A percentile compares a stretch with the other conserved stretches of the same genome.
Evolutionary conservation across 345 rosid species (phyloP).

Genomic region (Hibiscus tridactylites): DNA sequence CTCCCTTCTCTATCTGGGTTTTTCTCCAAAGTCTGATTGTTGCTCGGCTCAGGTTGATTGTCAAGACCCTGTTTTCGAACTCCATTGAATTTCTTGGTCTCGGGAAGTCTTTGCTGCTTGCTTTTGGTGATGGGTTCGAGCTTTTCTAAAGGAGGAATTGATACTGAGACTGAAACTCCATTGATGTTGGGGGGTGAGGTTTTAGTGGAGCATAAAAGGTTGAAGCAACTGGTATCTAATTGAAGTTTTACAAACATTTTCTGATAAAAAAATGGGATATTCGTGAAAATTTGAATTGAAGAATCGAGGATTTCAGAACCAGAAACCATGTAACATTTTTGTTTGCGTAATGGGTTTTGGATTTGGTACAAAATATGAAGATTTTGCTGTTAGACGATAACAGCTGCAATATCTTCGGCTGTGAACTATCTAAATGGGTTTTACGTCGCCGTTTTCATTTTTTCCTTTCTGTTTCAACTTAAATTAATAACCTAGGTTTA

Average conservation of each 20-base stretch:
- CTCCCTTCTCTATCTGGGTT: slow-evolving; percentile 21
- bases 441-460: no score
- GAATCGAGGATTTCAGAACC: not conserved
- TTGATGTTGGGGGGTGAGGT: slow-evolving; percentile 25
- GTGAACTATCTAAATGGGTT: slow-evolving; percentile 19
- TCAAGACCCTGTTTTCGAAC: slow-evolving; percentile 14
- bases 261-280: not conserved
- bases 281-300: not conserved
- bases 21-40: slow-evolving; percentile 14
- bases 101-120: slow-evolving; percentile 13
- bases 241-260: slow-evolving; percentile 54
- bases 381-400: not conserved
- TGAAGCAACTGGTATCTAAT: slow-evolving; percentile 42
- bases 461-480: no score
- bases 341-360: not conserved
- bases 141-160: slow-evolving; percentile 31
- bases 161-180: slow-evolving; percentile 23
- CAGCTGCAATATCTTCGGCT: not conserved
- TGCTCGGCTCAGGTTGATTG: slow-evolving; percentile 24
- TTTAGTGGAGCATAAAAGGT: slow-evolving; percentile 31
- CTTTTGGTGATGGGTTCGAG: slow-evolving; percentile 23
- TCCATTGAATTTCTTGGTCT: slow-evolving; percentile 17
- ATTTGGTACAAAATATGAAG: not conserved
- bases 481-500: no score
- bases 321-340: not conserved